Evolutionary conservation across 2,329 filamentous ascomycete species (phyloP).

Genomic region (Phialocephala subalpina): DNA sequence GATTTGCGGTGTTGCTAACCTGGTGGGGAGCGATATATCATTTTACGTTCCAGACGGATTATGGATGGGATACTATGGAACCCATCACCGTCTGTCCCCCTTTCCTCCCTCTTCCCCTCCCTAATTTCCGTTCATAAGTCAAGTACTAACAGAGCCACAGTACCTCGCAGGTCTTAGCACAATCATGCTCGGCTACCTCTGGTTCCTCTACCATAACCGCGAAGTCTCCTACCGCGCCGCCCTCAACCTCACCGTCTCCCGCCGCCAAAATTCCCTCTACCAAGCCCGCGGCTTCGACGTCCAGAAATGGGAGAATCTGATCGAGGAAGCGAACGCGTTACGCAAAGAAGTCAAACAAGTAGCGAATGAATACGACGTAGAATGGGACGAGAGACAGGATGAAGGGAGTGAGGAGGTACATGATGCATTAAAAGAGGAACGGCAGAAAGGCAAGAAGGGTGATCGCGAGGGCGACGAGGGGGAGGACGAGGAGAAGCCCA

Average conservation of each 20-base stretch:
- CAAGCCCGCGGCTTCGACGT: conserved; percentile 78
- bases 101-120: not conserved
- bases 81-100: conserved; percentile 69
- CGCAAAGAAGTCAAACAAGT: conserved; percentile 81
- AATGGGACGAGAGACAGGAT: conserved; percentile 83
- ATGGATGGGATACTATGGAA: conserved; percentile 92
- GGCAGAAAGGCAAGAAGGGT: conserved; percentile 46
- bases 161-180: conserved; percentile 88
- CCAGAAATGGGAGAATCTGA: conserved; percentile 77
- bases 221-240: conserved; percentile 88
- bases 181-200: conserved; percentile 89
- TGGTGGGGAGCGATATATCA: conserved; percentile 81
- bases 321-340: conserved; percentile 81
- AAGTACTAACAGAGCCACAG: conserved; percentile 25
- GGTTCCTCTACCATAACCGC: conserved; percentile 92
- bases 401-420: conserved; percentile 73
- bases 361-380: conserved; percentile 87
- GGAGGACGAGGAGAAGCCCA: conserved; percentile 28
- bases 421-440: conserved; percentile 63
- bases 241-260: conserved; percentile 85
- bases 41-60: conserved; percentile 73
- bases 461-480: conserved; percentile 50
- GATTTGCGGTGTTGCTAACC: conserved; percentile 73
- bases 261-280: conserved; percentile 80
- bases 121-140: not conserved